Percentiles rank a stretch among this genome's conserved stretches.
Conservation (phyloP, 1,139 yeast species). For the Pichia sp. region DNA sequence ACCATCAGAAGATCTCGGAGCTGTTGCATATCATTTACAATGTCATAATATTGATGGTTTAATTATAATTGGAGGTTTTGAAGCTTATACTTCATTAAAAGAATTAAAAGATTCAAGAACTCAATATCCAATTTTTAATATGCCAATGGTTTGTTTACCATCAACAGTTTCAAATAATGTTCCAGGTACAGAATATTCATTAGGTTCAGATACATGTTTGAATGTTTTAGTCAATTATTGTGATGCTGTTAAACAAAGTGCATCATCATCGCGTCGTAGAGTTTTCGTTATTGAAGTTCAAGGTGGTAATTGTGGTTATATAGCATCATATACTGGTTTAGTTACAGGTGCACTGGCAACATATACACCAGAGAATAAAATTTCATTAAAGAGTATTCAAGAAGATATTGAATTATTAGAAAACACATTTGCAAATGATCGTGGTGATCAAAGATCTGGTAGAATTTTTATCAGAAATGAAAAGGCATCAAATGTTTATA, state of each 20-base stretch:
- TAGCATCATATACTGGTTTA: constrained; percentile 83
- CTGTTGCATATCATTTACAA: constrained; percentile 86
- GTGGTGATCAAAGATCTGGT: constrained; percentile 78
- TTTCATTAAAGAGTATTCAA: constrained; percentile 63
- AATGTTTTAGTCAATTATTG: constrained; percentile 86
- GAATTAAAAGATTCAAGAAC: constrained; percentile 68
- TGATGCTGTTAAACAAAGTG: constrained; percentile 91
- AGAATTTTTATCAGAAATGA: constrained; percentile 64
- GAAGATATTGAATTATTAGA: constrained; percentile 69
- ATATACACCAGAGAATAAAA: constrained; percentile 87
- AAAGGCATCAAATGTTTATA: constrained; percentile 62
- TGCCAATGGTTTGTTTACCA: constrained; percentile 90
- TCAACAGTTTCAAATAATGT: constrained; percentile 97
- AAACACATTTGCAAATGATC: constrained; percentile 62
- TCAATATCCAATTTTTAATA: constrained; percentile 81
- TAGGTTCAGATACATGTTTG: constrained; percentile 92
- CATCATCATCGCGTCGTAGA: constrained; percentile 89
- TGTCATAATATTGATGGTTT: constrained; percentile 80
- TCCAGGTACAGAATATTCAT: constrained; percentile 92
- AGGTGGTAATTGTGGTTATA: constrained; percentile 93
- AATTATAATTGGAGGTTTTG: constrained; percentile 90
- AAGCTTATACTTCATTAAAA: constrained; percentile 77
- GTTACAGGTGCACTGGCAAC: constrained; percentile 91
- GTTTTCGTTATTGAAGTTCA: constrained; percentile 95
- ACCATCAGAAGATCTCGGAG: constrained; percentile 77